Conservation (phyloP, 129 eudicot species). For the Escallonia herrerae region DNA sequence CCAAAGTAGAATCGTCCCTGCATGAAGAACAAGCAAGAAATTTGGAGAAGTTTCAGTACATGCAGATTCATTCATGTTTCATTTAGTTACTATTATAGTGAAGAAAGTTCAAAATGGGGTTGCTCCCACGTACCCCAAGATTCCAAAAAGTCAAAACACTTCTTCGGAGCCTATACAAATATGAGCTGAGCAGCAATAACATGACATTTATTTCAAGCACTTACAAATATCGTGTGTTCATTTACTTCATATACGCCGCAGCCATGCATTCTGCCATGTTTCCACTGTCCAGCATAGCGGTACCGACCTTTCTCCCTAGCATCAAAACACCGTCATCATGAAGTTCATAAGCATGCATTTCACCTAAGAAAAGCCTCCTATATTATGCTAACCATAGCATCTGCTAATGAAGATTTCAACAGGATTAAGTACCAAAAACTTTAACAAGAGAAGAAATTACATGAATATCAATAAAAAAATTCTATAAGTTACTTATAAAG, state of each 20-base stretch:
- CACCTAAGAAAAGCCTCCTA: too few relatives aligned
- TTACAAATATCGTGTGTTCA: slow-evolving; percentile 68
- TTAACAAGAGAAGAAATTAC: too few relatives aligned
- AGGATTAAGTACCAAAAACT: too few relatives aligned
- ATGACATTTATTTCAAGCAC: slow-evolving; percentile 11
- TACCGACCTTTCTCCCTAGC: slow-evolving; percentile 90
- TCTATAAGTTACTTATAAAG: too few relatives aligned
- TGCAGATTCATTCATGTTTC: not conserved
- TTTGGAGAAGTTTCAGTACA: not conserved
- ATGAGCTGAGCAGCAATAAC: slow-evolving; percentile 1
- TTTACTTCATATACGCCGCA: slow-evolving; percentile 81
- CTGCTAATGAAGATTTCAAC: too few relatives aligned
- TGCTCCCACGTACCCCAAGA: too few relatives aligned
- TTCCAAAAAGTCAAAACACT: too few relatives aligned
- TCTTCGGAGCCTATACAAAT: not conserved
- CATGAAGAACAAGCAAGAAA: slow-evolving; percentile 8
- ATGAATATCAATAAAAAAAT: too few relatives aligned
- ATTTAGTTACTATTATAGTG: too few relatives aligned
- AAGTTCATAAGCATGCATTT: not conserved
- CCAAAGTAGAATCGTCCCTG: slow-evolving; percentile 98
- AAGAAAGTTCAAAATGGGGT: too few relatives aligned
- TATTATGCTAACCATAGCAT: too few relatives aligned
- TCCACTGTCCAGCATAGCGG: slow-evolving; percentile 97
- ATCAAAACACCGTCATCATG: slow-evolving; percentile 12
- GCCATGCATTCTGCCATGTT: slow-evolving; percentile 87